These are phyloP conservation scores for Sanchytrium tribonematis DNA, from an alignment of 371 early-diverging fungal species.

Conservation along the genomic window DNA sequence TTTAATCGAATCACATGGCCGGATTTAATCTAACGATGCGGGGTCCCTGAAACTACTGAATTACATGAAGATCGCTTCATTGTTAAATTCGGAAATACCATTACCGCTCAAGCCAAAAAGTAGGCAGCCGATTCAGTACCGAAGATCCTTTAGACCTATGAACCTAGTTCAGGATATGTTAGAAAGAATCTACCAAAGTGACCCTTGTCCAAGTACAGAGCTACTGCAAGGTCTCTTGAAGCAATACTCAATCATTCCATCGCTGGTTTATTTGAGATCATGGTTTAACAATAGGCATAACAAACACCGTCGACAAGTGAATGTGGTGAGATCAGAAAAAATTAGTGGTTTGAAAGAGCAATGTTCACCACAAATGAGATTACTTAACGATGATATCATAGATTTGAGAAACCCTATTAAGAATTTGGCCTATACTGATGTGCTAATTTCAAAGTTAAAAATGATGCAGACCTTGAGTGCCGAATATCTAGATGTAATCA, in stretches of 20 bases:
- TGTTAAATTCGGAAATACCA: neutral
- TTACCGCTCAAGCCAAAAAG: neutral
- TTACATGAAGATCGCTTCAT: neutral
- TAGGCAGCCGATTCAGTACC: neutral
- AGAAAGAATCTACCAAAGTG: neutral
- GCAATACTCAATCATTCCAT: neutral
- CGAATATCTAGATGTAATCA: neutral
- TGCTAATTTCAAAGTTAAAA: neutral
- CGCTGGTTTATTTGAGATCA: neutral
- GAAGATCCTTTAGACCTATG: neutral
- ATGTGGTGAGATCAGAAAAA: neutral
- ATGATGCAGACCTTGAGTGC: neutral
- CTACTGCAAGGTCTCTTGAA: neutral
- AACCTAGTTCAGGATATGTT: neutral
- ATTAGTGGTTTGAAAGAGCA: neutral
- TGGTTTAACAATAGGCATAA: neutral
- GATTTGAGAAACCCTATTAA: neutral
- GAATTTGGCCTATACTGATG: neutral
- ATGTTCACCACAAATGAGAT: neutral
- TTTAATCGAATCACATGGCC: too few species aligned
- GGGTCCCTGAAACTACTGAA: neutral
- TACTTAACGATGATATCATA: neutral
- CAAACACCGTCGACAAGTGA: neutral
- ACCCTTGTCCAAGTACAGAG: neutral
- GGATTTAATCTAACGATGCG: too few species aligned